Conservation (phyloP, 78 protist species). For the Bodo saltans region DNA sequence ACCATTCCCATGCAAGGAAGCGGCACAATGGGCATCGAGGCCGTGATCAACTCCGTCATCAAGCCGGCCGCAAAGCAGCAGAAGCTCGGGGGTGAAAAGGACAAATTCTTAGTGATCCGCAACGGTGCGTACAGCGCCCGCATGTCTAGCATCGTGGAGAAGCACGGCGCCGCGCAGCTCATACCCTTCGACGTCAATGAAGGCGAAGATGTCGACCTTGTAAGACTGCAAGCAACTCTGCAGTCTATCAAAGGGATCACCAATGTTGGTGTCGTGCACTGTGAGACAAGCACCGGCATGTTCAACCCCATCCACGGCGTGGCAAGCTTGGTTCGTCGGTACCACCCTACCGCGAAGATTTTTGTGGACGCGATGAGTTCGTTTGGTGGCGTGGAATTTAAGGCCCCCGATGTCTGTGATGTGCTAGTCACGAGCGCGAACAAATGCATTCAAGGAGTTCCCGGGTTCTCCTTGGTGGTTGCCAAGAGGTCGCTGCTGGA, state of each 20-base stretch:
- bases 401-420: slow-evolving; percentile 27
- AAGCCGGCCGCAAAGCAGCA: slow-evolving; percentile 22
- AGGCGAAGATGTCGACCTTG: background rate
- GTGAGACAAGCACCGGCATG: slow-evolving; percentile 54
- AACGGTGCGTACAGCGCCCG: slow-evolving; percentile 49
- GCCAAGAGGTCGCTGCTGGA: background rate
- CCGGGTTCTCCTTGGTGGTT: slow-evolving; percentile 39
- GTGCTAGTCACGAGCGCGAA: slow-evolving; percentile 42
- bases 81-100: no score
- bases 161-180: background rate
- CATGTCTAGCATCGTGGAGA: background rate
- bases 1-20: slow-evolving; percentile 38
- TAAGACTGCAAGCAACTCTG: background rate
- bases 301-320: slow-evolving; percentile 42
- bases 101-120: slow-evolving; percentile 17
- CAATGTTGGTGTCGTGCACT: slow-evolving; percentile 42
- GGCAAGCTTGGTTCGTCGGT: slow-evolving; percentile 7
- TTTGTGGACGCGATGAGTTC: slow-evolving; percentile 49
- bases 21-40: slow-evolving; percentile 45
- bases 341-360: slow-evolving; percentile 13
- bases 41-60: slow-evolving; percentile 2
- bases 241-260: background rate
- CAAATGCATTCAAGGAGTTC: slow-evolving; percentile 56
- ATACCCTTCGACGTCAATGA: slow-evolving; percentile 20
- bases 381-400: slow-evolving; percentile 33